phyloP scores from a whole-genome alignment of 1,284 basidiomycete species.

The Neolentinus lepideus region DNA sequence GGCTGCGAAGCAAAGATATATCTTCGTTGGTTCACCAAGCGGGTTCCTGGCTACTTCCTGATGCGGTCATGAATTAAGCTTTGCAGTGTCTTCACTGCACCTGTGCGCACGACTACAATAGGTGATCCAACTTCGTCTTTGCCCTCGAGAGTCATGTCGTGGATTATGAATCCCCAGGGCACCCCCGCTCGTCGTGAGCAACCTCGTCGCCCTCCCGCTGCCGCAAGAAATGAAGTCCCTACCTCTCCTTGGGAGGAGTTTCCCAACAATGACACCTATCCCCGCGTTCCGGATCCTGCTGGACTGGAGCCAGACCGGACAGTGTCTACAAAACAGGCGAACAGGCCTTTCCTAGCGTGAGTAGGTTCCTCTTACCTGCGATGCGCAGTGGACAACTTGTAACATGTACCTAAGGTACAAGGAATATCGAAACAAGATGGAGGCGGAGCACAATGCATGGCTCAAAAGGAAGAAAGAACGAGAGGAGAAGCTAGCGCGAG shows the following conservation, averaged over 20 bases:
- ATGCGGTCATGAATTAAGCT: neutral
- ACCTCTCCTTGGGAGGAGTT: constrained; percentile 19
- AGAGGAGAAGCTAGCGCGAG: constrained; percentile 64
- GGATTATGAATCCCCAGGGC: constrained; percentile 43
- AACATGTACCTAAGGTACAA: constrained; percentile 43
- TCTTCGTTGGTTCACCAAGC: constrained; percentile 1
- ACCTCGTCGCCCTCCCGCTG: constrained; percentile 11
- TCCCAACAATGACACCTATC: constrained; percentile 26
- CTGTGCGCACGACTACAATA: neutral
- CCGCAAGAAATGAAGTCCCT: constrained; percentile 11
- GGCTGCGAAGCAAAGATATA: neutral
- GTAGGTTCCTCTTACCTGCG: constrained; percentile 23
- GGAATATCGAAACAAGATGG: constrained; percentile 57
- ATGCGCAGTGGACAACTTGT: neutral
- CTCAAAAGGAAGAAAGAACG: constrained; percentile 61
- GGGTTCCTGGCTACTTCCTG: neutral
- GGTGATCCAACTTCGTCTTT: no score
- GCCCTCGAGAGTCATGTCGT: constrained; percentile 32
- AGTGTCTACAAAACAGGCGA: constrained; percentile 73
- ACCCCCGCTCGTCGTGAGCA: constrained; percentile 16
- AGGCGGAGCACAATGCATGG: constrained; percentile 59
- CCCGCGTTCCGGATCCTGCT: constrained; percentile 46
- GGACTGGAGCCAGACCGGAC: constrained; percentile 42
- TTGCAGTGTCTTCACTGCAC: no score
- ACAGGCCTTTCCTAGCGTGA: constrained; percentile 75